phyloP scores from a whole-genome alignment of 371 early-diverging fungal genomes.

The Haplosporangium sp. region DNA sequence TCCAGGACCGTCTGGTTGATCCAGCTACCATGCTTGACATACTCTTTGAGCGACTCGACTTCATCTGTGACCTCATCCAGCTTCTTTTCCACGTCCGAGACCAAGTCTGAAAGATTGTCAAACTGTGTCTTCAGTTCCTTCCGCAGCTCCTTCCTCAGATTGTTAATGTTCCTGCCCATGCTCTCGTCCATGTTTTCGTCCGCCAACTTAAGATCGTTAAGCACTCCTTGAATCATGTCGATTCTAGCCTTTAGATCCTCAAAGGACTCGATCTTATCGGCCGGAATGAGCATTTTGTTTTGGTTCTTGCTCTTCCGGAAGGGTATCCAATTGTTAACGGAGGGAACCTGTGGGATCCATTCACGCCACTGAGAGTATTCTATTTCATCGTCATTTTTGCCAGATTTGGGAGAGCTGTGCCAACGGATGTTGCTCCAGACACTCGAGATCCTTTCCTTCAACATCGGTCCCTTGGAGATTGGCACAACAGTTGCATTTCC shows the following conservation, averaged over 20 bases:
- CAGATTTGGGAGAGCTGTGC: neutral
- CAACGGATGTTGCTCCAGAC: slow-evolving; percentile 20
- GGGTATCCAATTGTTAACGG: slow-evolving; percentile 30
- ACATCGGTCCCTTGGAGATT: neutral
- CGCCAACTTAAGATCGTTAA: slow-evolving; percentile 17
- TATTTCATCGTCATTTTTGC: neutral
- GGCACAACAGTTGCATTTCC: slow-evolving; percentile 1
- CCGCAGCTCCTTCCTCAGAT: slow-evolving; percentile 4
- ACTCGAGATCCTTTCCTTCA: slow-evolving; percentile 8
- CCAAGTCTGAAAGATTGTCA: slow-evolving; percentile 29
- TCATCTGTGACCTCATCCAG: slow-evolving; percentile 23
- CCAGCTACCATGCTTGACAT: slow-evolving; percentile 38
- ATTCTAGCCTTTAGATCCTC: slow-evolving; percentile 39
- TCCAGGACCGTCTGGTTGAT: slow-evolving; percentile 42
- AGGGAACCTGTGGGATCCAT: slow-evolving; percentile 30
- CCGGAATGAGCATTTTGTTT: slow-evolving; percentile 19
- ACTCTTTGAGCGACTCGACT: slow-evolving; percentile 19
- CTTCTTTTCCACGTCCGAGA: slow-evolving; percentile 26
- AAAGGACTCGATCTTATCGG: slow-evolving; percentile 29
- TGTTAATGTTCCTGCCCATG: neutral
- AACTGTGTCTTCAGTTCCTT: slow-evolving; percentile 16
- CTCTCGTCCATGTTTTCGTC: slow-evolving; percentile 13
- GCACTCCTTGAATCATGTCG: slow-evolving; percentile 31
- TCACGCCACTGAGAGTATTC: slow-evolving; percentile 12
- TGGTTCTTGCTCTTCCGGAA: neutral